Evolutionary conservation across 2,329 filamentous ascomycete species (phyloP), one percentile per base, ranked within the genome.

Genomic region (Plectosphaerella cucumerina): DNA sequence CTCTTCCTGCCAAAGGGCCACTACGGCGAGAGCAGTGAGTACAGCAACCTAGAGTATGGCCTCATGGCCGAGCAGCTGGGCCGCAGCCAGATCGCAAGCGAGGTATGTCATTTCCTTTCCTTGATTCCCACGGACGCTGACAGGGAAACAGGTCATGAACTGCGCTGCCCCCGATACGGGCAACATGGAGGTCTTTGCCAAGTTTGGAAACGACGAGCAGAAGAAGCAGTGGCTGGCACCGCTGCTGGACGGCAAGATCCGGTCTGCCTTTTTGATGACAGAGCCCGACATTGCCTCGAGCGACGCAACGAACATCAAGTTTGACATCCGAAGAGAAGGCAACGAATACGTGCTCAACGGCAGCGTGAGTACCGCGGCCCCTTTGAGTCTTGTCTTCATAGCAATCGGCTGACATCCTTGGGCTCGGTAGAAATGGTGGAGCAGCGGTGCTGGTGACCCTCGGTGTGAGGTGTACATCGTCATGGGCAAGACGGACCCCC

Each of bases 381-480:
- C 8, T 3, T 31, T 31, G 2, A 8, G 8, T 11, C 26, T 8
- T 31, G 26, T 10, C 26, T 9, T 31, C 8, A 31, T 31, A 11
- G 3, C 26, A 11, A 31, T 31, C 26, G 6, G 12, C 26, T 31
- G 26, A 31, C 26, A 9, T 31, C 8, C 26, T 31, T n/a, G n/a
- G n/a, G n/a, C n/a, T n/a, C n/a, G 15, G 15, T 61, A 93, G 83
- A 99, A 99, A 90, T 97, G 94, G 94, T 99, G 94, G 94, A 96
- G 90, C 26, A 96, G 90, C 57, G 94, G 94, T 58, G 91, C 92
- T 20, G 94, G 94, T 53, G 94, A 99, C 72, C 88, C 87, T 52
- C 83, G 93, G 62, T 99, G 94, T 78, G 81, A 88, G 69, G 77
- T 99, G 67, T 97, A 96, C 75, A 86, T 99, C 55, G 91, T 96